Base-by-base conservation (phyloP, 2,329 filamentous ascomycete species). In the Hypoxylon sp. region DNA sequence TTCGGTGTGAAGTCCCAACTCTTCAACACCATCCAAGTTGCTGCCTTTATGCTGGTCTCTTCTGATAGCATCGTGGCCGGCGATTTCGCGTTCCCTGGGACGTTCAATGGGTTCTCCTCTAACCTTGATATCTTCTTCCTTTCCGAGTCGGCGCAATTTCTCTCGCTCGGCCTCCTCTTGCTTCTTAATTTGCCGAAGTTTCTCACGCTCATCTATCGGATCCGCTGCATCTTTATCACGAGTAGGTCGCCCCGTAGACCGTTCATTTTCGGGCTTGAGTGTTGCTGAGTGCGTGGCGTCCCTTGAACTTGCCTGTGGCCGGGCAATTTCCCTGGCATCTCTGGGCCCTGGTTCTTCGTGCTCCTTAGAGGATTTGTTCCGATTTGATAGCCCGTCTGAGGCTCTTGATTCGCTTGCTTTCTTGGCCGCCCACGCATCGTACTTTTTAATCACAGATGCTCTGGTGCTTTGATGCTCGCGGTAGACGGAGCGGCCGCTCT, bases 401-500 rank as follows among this genome's bases (percentile, higher is more conserved):
- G 48, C 14, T 22, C 14, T 44, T 14, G 8, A 44, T 17, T 44
- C 40, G 14, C 2, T 14, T 44, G 40, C 40, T 10, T 8, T 44
- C 20, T 44, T 44, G 10, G 40, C 40, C 8, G 40, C 40, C 40
- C 40, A 44, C 10, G 40, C 40, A 44, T 44, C 40, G 14, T 17
- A 44, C 40, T 44, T 44, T 44, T 44, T 44, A 6, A 17, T 56
- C 27, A 30, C 31, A 17, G 48, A 30, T 7, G 14, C 56, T 20
- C 44, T 59, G 31, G 56, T 59, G 4, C 17, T 59, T 50, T 50
- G 56, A 30, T 59, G 56, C 7, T 59, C 56, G 6, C n/a, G 44
- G n/a, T 59, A 59, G 5, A 59, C 20, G 1, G 56, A 59, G 8
- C n/a, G 4, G 13, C 56, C 56, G 7, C 13, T 30, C 13, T 30